A percentile compares a stretch with the other conserved stretches of the same genome.
Conservation (phyloP, 345 rosid genomes). For the Lumnitzera racemosa region DNA sequence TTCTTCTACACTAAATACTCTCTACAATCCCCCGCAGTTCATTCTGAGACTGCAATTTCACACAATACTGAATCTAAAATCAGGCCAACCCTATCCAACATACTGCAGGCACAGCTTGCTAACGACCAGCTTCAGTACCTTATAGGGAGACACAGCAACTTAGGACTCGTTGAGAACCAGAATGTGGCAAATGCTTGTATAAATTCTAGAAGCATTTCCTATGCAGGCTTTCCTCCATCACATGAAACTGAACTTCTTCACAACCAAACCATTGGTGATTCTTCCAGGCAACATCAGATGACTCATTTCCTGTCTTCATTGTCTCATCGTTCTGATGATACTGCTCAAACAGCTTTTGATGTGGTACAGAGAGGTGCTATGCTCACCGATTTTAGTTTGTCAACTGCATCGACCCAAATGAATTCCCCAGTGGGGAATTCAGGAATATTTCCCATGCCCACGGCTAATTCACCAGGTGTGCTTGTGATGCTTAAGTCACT, state of each 20-base stretch:
- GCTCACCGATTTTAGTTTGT: constrained; percentile 9
- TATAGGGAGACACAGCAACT: constrained; percentile 3
- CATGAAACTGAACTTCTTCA: constrained; percentile 6
- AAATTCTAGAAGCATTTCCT: constrained; percentile 8
- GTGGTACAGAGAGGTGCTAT: constrained; percentile 7
- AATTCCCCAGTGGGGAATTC: constrained; percentile 7
- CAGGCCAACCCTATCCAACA: constrained; percentile 1
- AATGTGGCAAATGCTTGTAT: constrained; percentile 1
- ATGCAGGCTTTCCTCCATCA: constrained; percentile 9
- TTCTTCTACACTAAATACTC: constrained; percentile 5
- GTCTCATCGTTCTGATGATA: constrained; percentile 5
- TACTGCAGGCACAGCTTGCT: constrained; percentile 1
- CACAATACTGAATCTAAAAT: neutral
- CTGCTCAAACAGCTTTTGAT: constrained; percentile 13
- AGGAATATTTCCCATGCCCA: neutral
- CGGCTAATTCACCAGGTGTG: constrained; percentile 19
- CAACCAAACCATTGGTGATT: neutral
- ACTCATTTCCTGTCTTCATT: constrained; percentile 6
- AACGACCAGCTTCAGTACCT: constrained; percentile 2
- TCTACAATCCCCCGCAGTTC: neutral
- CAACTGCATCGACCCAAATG: neutral
- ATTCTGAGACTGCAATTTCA: neutral
- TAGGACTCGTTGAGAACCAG: constrained; percentile 3
- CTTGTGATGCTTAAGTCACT: neutral
- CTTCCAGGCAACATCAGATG: neutral